phyloP scores from a whole-genome alignment of 495 filamentous ascomycete species.

The Penicillium odoratum region DNA sequence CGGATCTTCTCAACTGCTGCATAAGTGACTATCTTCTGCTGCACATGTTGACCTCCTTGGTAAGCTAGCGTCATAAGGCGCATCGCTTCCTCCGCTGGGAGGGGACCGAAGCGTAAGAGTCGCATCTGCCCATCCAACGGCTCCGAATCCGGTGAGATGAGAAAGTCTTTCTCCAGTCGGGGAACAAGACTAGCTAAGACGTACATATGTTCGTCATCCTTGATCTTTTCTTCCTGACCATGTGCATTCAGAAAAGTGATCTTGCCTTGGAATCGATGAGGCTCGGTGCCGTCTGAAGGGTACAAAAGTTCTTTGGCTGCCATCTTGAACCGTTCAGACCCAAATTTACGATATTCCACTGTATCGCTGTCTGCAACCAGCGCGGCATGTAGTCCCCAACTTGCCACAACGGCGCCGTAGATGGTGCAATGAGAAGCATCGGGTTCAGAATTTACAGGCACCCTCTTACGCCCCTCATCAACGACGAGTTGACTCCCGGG shows the following conservation, averaged over 20 bases:
- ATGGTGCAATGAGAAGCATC: constrained; percentile 39
- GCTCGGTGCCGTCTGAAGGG: constrained; percentile 54
- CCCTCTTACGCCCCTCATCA: constrained; percentile 38
- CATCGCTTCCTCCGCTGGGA: constrained; percentile 64
- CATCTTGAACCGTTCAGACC: constrained; percentile 76
- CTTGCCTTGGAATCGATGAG: constrained; percentile 68
- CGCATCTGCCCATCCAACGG: constrained; percentile 67
- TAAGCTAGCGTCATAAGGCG: constrained; percentile 76
- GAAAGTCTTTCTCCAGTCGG: constrained; percentile 76
- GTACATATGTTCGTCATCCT: constrained; percentile 58
- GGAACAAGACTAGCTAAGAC: constrained; percentile 72
- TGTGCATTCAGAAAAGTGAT: constrained; percentile 45
- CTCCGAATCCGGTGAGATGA: constrained; percentile 67
- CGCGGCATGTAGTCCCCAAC: constrained; percentile 84
- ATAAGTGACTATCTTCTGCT: constrained; percentile 62
- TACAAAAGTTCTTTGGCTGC: constrained; percentile 72
- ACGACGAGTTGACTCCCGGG: constrained; percentile 51
- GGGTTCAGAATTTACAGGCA: constrained; percentile 13
- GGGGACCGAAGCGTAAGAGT: constrained; percentile 70
- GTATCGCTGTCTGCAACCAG: constrained; percentile 89
- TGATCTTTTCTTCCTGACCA: constrained; percentile 9
- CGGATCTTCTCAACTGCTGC: constrained; percentile 59
- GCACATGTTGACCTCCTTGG: constrained; percentile 68
- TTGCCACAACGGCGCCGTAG: constrained; percentile 78
- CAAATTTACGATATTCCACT: constrained; percentile 68